Percentiles rank a stretch among this genome's conserved stretches.
Evolutionary conservation across 805 yeast genomes (phyloP).

Genomic region (Kodamaea lidongshanica): DNA sequence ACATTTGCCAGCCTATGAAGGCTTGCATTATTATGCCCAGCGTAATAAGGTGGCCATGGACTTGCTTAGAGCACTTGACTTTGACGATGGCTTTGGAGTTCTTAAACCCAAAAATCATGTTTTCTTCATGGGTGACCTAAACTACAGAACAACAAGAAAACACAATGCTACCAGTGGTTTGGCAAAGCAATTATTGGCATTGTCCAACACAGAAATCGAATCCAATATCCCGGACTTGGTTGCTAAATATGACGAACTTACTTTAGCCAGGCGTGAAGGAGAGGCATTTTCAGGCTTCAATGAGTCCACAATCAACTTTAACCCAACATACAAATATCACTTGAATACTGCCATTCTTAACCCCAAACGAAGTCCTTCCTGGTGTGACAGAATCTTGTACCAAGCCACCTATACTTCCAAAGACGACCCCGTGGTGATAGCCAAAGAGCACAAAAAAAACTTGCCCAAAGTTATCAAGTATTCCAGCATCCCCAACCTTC

Average conservation of each 20-base stretch:
- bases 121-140: slow-evolving; percentile 80
- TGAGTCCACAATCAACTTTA: slow-evolving; percentile 60
- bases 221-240: slow-evolving; percentile 18
- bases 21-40: slow-evolving; percentile 36
- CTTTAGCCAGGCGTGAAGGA: slow-evolving; percentile 32
- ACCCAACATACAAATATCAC: slow-evolving; percentile 75
- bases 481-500: slow-evolving; percentile 40
- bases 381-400: slow-evolving; percentile 84
- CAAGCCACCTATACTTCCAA: slow-evolving; percentile 33
- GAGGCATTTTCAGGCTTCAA: slow-evolving; percentile 54
- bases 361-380: slow-evolving; percentile 64
- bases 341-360: slow-evolving; percentile 48
- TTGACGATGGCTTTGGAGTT: slow-evolving; percentile 51
- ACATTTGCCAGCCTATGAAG: slow-evolving; percentile 80
- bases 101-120: slow-evolving; percentile 51
- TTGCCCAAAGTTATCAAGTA: slow-evolving; percentile 37
- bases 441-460: background rate
- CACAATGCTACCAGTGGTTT: slow-evolving; percentile 9
- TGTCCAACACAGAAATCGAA: slow-evolving; percentile 7
- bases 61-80: slow-evolving; percentile 40
- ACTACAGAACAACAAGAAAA: slow-evolving; percentile 53
- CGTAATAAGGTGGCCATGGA: slow-evolving; percentile 48
- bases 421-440: slow-evolving; percentile 2
- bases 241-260: slow-evolving; percentile 46
- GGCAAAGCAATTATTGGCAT: slow-evolving; percentile 18